Conservation (phyloP, 108 stramenopile genomes). For the Skeletonema costatum region DNA sequence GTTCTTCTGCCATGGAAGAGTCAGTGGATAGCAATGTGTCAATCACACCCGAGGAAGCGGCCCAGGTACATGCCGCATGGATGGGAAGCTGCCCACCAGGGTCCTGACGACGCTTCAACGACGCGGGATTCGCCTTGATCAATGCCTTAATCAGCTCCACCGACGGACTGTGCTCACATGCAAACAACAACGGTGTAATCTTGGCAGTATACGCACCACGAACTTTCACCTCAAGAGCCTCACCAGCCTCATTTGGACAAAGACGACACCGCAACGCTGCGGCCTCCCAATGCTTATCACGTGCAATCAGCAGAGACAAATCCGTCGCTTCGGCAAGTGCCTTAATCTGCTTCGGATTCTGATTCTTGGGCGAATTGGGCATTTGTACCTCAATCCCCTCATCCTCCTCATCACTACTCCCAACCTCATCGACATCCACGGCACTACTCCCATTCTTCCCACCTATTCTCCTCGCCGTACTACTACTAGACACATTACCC, state of each 20-base stretch:
- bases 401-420: slow-evolving; percentile 42
- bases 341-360: slow-evolving; percentile 10
- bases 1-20: slow-evolving; percentile 53
- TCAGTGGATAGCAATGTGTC: slow-evolving; percentile 52
- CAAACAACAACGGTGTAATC: slow-evolving; percentile 78
- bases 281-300: slow-evolving; percentile 65
- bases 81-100: slow-evolving; percentile 83
- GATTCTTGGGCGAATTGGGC: neutral
- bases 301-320: slow-evolving; percentile 62
- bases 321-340: slow-evolving; percentile 44
- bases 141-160: slow-evolving; percentile 64
- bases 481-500: neutral
- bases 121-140: slow-evolving; percentile 59
- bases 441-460: slow-evolving; percentile 23
- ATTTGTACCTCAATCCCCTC: slow-evolving; percentile 50
- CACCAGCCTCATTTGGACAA: slow-evolving; percentile 65
- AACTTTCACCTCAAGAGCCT: slow-evolving; percentile 62
- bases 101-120: slow-evolving; percentile 55
- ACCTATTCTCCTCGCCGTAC: neutral
- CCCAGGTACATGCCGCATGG: slow-evolving; percentile 86
- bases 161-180: slow-evolving; percentile 78
- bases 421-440: slow-evolving; percentile 53
- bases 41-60: slow-evolving; percentile 62
- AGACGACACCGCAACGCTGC: slow-evolving; percentile 56
- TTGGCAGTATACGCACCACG: slow-evolving; percentile 77